A percentile compares a stretch with the other conserved stretches of the same genome.
phyloP scores from a whole-genome alignment of 331 rosid species.

The Prunus yedoensis region DNA sequence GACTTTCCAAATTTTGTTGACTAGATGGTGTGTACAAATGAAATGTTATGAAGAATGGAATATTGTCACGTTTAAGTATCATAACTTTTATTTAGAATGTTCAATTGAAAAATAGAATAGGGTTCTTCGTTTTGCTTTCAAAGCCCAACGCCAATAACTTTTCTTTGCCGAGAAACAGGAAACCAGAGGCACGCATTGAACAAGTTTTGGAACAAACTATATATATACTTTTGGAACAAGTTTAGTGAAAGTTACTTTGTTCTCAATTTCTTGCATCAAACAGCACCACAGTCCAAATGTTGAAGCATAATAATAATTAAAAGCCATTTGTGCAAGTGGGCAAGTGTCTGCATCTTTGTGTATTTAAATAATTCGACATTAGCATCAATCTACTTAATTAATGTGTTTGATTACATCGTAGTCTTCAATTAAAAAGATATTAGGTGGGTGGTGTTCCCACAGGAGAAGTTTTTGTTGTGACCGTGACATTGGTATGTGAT shows the following conservation, averaged over 20 bases:
- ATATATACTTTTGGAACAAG: background rate
- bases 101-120: too few species aligned
- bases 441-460: background rate
- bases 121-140: background rate
- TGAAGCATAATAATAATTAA: slow-evolving; percentile 6
- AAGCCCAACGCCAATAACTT: background rate
- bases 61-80: background rate
- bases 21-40: background rate
- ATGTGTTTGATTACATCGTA: slow-evolving; percentile 2
- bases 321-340: slow-evolving; percentile 37
- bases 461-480: too few species aligned
- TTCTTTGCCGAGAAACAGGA: too few species aligned
- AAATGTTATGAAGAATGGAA: background rate
- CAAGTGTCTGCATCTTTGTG: slow-evolving; percentile 25
- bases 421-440: background rate
- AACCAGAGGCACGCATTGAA: too few species aligned
- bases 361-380: background rate
- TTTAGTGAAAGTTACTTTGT: slow-evolving; percentile 11
- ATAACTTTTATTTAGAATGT: too few species aligned
- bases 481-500: too few species aligned
- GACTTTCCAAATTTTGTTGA: background rate
- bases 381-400: background rate
- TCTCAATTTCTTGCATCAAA: slow-evolving; percentile 3
- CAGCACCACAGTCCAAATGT: background rate
- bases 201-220: too few species aligned